Evolutionary conservation across 2,329 filamentous ascomycete genomes (phyloP), one percentile per base, ranked within the genome.

Genomic region (Monilinia polystroma): DNA sequence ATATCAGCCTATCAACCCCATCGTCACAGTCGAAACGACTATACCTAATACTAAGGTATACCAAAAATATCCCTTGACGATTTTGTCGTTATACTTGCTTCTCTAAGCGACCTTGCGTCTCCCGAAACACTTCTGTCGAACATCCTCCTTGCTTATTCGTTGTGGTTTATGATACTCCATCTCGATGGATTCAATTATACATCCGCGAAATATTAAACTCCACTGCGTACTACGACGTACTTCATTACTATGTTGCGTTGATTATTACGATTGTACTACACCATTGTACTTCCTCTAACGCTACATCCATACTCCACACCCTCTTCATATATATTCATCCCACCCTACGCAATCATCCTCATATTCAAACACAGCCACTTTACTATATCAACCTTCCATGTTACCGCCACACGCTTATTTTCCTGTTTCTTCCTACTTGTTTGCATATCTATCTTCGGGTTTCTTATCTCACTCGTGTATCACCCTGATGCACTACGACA

Each of bases 41-140:
- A 1, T 35, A 23, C 20, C 20, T 10, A 59, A 11, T 20, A 32
- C n/a, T 18, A 32, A 47, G 56, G 56, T 32, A 32, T 59, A 32
- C 23, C 32, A 45, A 55, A 41, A 43, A 63, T 55, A 55, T 45
- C 14, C 18, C 49, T 55, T 55, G 38, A 35, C 35, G 52, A 29
- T 62, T 52, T 54, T 53, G 35, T 53, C 59, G 35, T 54, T 63
- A 26, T 54, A 63, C 62, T 56, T 55, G 18, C 38, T 55, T 38
- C 43, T 57, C 43, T 64, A 58, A 64, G 63, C 63, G 63, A 64
- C 63, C 43, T 20, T 64, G 63, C 63, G 63, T 64, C 43, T 64
- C 53, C 38, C 63, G 63, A 64, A 58, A 64, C 53, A 51, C 20
- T 35, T 20, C 16, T 57, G 35, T 51, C 29, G n/a, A 43, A 18